Evolutionary conservation across 1,284 basidiomycete species (phyloP).

Genomic region (Sanghuangporus sanghuang): DNA sequence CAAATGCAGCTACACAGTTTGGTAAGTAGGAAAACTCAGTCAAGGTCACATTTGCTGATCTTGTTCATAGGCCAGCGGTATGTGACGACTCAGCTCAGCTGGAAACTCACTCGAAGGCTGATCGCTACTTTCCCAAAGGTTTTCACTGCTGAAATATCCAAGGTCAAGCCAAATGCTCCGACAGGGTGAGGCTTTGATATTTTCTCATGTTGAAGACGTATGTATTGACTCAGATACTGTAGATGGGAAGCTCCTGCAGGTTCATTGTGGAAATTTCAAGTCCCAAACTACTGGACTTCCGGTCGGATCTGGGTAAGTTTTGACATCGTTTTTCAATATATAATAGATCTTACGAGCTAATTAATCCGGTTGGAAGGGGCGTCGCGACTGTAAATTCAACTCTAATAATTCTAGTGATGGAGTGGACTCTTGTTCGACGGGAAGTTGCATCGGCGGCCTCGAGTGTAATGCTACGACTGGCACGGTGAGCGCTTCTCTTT

Average conservation of each 20-base stretch:
- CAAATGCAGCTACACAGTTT: conserved; percentile 22
- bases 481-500: conserved; percentile 1
- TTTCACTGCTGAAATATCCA: conserved; percentile 21
- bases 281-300: conserved; percentile 28
- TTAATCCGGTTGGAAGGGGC: conserved; percentile 31
- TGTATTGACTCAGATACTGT: neutral
- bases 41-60: neutral
- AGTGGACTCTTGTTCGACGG: conserved; percentile 37
- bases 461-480: conserved; percentile 29
- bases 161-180: conserved; percentile 17
- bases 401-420: conserved; percentile 32
- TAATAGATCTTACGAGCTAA: neutral
- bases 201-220: too few species aligned
- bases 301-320: conserved; percentile 25
- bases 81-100: neutral
- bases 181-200: conserved; percentile 10
- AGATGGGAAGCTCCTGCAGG: conserved; percentile 24
- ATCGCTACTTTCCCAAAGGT: conserved; percentile 17
- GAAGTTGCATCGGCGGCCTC: conserved; percentile 45
- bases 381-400: conserved; percentile 42
- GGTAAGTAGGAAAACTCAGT: conserved; percentile 27
- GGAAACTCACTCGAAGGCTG: neutral
- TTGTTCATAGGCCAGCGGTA: conserved; percentile 6
- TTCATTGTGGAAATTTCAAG: conserved; percentile 19
- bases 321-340: neutral